phyloP scores from a whole-genome alignment of 352 stramenopile genomes.

The Thraustochytrium striatum region DNA sequence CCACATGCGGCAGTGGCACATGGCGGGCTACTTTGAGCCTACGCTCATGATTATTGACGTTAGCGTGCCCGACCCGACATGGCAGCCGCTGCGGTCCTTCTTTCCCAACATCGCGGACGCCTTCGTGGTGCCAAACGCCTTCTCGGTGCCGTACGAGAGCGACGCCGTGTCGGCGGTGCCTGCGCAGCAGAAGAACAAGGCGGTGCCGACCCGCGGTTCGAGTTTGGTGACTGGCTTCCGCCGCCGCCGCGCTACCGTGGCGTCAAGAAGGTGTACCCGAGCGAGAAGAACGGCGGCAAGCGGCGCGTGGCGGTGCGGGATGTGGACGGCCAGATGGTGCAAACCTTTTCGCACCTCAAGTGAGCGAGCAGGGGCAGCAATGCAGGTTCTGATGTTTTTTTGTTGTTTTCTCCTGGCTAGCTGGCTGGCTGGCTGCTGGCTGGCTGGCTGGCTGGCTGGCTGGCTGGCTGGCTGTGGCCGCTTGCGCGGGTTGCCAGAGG shows the following conservation, averaged over 20 bases:
- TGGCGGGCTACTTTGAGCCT: conserved; percentile 45
- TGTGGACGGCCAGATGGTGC: conserved; percentile 14
- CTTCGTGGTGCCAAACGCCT: no score
- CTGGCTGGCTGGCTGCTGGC: no score
- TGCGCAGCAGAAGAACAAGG: not conserved
- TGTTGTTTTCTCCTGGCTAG: no score
- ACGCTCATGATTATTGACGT: conserved; percentile 43
- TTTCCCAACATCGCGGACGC: conserved; percentile 46
- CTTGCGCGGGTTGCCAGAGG: no score
- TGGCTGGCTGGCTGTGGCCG: no score
- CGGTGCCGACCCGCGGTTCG: conserved; percentile 27
- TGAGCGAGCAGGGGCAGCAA: no score
- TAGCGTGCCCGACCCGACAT: not conserved
- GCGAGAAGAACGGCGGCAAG: conserved; percentile 48
- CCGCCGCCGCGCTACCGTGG: conserved; percentile 41
- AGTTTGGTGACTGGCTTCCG: conserved; percentile 42
- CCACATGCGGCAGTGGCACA: conserved; percentile 48
- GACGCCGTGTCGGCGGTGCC: no score
- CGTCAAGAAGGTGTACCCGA: conserved; percentile 48
- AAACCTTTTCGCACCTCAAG: not conserved
- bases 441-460: no score
- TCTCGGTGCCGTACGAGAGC: no score
- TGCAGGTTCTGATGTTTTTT: no score
- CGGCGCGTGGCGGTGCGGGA: conserved; percentile 34
- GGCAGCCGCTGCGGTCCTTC: conserved; percentile 20